phyloP scores from a whole-genome alignment of 2,329 filamentous ascomycete genomes.

The Fusarium zealandicum region DNA sequence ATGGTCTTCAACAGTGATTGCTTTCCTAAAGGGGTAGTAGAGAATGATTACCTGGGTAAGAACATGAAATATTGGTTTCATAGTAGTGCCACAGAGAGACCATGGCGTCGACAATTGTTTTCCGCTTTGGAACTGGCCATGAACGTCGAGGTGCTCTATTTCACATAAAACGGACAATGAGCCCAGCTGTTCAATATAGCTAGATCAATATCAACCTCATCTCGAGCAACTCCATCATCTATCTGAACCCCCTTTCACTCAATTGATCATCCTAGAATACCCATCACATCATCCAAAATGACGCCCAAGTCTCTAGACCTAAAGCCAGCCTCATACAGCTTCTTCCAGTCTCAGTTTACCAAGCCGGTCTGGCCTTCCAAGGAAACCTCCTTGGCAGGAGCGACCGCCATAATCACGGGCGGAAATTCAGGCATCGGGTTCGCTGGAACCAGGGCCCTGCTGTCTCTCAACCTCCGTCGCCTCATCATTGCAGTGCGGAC shows the following conservation, averaged over 20 bases:
- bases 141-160: no score
- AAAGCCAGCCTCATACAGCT: constrained; percentile 21
- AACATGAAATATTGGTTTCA: no score
- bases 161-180: no score
- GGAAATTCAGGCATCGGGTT: constrained; percentile 58
- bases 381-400: constrained; percentile 41
- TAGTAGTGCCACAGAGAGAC: no score
- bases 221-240: background rate
- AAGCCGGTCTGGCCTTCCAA: constrained; percentile 33
- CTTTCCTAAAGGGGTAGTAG: background rate
- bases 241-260: background rate
- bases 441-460: constrained; percentile 52
- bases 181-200: no score
- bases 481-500: constrained; percentile 58
- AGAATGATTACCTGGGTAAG: no score
- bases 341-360: constrained; percentile 41
- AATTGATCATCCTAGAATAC: background rate
- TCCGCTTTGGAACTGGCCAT: no score
- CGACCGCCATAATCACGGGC: constrained; percentile 58
- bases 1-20: background rate
- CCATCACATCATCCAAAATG: constrained; percentile 18
- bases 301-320: constrained; percentile 37
- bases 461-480: constrained; percentile 48
- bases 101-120: no score
- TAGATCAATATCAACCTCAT: no score